These are phyloP conservation scores for Colletotrichum phormii DNA, from an alignment of 2,329 filamentous ascomycete genomes.

Conservation along the genomic window DNA sequence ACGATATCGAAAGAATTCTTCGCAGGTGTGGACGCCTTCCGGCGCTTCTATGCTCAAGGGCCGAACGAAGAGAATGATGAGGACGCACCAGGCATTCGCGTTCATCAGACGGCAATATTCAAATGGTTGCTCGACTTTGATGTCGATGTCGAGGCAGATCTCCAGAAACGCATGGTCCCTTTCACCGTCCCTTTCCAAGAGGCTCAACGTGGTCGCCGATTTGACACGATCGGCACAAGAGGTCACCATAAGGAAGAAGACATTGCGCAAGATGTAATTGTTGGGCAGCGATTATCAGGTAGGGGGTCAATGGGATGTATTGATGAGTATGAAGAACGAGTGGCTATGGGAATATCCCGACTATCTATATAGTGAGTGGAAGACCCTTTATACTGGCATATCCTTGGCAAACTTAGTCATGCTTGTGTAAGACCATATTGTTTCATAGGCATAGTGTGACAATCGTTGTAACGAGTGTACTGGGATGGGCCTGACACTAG, in stretches of 20 bases:
- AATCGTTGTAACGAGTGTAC: too few species aligned
- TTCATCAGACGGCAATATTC: slow-evolving; percentile 17
- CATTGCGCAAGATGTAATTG: neutral
- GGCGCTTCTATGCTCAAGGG: slow-evolving; percentile 9
- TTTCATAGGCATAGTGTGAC: too few species aligned
- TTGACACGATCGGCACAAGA: slow-evolving; percentile 10
- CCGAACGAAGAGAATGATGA: slow-evolving; percentile 7
- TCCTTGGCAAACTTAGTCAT: too few species aligned
- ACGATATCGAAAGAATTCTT: slow-evolving; percentile 8
- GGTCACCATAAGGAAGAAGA: neutral
- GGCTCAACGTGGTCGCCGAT: slow-evolving; percentile 18
- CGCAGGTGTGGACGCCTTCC: neutral
- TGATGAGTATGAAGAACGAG: too few species aligned
- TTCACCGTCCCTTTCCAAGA: slow-evolving; percentile 23
- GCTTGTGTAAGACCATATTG: too few species aligned
- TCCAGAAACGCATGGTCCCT: slow-evolving; percentile 14
- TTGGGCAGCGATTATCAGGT: too few species aligned
- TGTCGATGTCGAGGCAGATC: neutral
- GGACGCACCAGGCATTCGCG: neutral
- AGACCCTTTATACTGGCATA: too few species aligned
- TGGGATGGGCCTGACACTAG: too few species aligned
- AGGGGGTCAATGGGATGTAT: too few species aligned
- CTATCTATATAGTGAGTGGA: too few species aligned
- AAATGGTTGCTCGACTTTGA: slow-evolving; percentile 25
- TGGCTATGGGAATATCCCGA: too few species aligned